These are phyloP conservation scores for Oidiodendron maius DNA, from an alignment of 495 filamentous ascomycete genomes.

Conservation along the genomic window DNA sequence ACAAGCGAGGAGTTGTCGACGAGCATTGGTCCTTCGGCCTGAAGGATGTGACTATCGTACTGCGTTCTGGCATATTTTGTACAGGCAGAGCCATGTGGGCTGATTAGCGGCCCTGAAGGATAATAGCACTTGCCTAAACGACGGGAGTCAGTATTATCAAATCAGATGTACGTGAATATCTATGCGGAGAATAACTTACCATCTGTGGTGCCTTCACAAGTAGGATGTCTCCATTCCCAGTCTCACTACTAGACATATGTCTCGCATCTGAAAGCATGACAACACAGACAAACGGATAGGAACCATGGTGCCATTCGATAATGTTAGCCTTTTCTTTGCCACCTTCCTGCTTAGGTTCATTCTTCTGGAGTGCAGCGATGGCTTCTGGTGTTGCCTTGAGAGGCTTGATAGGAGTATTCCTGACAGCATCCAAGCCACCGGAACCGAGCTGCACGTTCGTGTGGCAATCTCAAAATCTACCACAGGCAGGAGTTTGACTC, in stretches of 20 bases:
- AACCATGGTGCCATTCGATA: neutral
- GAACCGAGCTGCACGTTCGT: neutral
- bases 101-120: neutral
- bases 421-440: neutral
- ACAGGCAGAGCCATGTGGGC: neutral
- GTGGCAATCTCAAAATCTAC: conserved; percentile 1
- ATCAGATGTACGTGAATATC: neutral
- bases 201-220: neutral
- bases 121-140: neutral
- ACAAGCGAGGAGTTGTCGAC: neutral
- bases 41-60: neutral
- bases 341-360: neutral
- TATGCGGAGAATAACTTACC: neutral
- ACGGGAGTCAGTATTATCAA: too few species aligned
- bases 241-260: neutral
- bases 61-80: neutral
- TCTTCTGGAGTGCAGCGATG: neutral
- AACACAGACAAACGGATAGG: neutral
- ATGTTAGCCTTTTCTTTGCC: neutral
- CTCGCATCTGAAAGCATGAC: neutral
- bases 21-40: neutral
- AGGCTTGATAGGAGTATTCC: neutral
- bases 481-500: neutral
- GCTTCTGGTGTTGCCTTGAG: neutral
- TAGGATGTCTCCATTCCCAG: neutral